These are phyloP conservation scores for Solidago caesia DNA, from an alignment of 129 eudicot genomes.

Conservation along the genomic window DNA sequence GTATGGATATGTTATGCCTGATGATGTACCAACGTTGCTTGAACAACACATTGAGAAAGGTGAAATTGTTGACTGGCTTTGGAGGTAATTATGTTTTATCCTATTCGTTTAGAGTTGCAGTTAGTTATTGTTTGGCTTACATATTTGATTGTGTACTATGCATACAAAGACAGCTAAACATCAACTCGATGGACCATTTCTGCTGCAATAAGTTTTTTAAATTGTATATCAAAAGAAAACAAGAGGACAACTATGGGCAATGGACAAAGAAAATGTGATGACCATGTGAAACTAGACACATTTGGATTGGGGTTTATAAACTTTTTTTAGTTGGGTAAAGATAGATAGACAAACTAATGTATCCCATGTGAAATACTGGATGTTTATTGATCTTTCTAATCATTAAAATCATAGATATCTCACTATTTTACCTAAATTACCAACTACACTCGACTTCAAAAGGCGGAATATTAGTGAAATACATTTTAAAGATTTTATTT, in stretches of 20 bases:
- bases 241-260: constrained; percentile 23
- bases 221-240: constrained; percentile 8
- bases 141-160: background rate
- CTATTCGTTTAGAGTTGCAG: background rate
- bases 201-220: background rate
- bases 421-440: constrained; percentile 21
- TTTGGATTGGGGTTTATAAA: constrained; percentile 22
- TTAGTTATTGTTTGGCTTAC: background rate
- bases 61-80: constrained; percentile 79
- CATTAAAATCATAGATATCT: constrained; percentile 20
- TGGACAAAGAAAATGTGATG: constrained; percentile 38
- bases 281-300: constrained; percentile 39
- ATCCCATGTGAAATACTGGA: constrained; percentile 22
- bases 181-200: background rate
- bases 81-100: constrained; percentile 60
- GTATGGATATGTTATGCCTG: constrained; percentile 98
- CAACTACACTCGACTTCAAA: constrained; percentile 2
- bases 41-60: constrained; percentile 87
- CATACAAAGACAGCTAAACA: background rate
- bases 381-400: constrained; percentile 20
- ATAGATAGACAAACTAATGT: constrained; percentile 26
- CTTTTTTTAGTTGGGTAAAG: constrained; percentile 29
- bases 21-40: constrained; percentile 75
- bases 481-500: constrained; percentile 7
- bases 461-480: constrained; percentile 10